Conservation (phyloP, 352 stramenopile genomes). For the Globisporangium emineosum region DNA sequence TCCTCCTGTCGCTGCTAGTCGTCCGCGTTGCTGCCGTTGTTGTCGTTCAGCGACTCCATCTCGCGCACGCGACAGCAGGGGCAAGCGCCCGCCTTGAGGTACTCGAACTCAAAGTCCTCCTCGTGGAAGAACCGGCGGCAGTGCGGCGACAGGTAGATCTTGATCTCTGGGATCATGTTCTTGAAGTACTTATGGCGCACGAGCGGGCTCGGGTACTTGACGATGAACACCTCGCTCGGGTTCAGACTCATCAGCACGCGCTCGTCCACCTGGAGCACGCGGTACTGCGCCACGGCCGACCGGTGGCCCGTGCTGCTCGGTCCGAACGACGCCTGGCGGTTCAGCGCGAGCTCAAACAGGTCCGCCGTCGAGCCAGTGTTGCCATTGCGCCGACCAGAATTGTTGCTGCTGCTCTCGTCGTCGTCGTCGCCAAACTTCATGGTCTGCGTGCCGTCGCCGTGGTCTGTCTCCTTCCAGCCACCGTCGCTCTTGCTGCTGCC, state of each 20-base stretch:
- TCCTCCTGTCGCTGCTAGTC: slow-evolving; percentile 11
- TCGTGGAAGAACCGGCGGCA: slow-evolving; percentile 94
- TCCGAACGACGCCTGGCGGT: slow-evolving; percentile 73
- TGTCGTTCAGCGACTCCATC: slow-evolving; percentile 26
- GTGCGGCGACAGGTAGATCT: slow-evolving; percentile 86
- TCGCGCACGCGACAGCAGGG: slow-evolving; percentile 84
- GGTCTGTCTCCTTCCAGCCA: slow-evolving; percentile 60
- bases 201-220: slow-evolving; percentile 64
- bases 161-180: slow-evolving; percentile 94
- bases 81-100: slow-evolving; percentile 84
- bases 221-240: slow-evolving; percentile 84
- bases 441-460: slow-evolving; percentile 66
- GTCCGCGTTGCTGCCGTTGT: slow-evolving; percentile 6
- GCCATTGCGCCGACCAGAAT: slow-evolving; percentile 28
- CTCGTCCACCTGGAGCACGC: slow-evolving; percentile 75
- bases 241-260: slow-evolving; percentile 62
- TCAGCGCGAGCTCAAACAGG: slow-evolving; percentile 84
- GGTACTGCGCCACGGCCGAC: slow-evolving; percentile 52
- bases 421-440: slow-evolving; percentile 75
- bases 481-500: slow-evolving; percentile 22
- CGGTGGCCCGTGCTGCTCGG: slow-evolving; percentile 42
- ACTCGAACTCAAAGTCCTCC: slow-evolving; percentile 94
- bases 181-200: slow-evolving; percentile 80
- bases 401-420: slow-evolving; percentile 32
- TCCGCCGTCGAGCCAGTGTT: slow-evolving; percentile 22